phyloP scores from a whole-genome alignment of 2,329 filamentous ascomycete genomes.

The Curvularia hawaiiensis region DNA sequence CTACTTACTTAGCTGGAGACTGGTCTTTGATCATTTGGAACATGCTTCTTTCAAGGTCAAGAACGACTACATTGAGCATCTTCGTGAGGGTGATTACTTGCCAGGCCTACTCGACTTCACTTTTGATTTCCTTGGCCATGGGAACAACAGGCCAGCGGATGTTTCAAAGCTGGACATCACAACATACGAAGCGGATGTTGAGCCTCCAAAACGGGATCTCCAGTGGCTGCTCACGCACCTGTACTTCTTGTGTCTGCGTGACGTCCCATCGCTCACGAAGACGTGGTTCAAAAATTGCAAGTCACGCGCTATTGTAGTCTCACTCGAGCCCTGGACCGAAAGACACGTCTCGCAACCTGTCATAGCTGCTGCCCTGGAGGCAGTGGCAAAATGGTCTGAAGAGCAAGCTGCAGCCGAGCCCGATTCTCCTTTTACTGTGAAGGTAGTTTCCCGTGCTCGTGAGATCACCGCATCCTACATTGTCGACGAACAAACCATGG shows the following conservation, averaged over 20 bases:
- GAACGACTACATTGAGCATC: conserved; percentile 76
- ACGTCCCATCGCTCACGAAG: conserved; percentile 79
- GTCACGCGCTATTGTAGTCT: conserved; percentile 76
- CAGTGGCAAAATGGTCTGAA: conserved; percentile 70
- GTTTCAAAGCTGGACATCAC: conserved; percentile 73
- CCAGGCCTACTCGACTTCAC: conserved; percentile 74
- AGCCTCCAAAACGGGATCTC: conserved; percentile 72
- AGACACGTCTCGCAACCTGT: conserved; percentile 76
- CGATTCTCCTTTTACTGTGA: conserved; percentile 65
- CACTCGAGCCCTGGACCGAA: conserved; percentile 84
- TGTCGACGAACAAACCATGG: conserved; percentile 84
- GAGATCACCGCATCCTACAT: conserved; percentile 86
- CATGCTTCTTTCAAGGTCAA: conserved; percentile 82
- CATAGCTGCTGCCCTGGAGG: conserved; percentile 67
- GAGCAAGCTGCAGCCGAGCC: conserved; percentile 45
- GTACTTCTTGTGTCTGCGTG: conserved; percentile 80
- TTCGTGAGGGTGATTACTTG: conserved; percentile 76
- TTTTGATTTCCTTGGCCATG: conserved; percentile 84
- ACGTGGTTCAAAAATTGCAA: conserved; percentile 83
- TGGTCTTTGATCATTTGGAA: conserved; percentile 85
- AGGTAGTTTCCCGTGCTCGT: conserved; percentile 70
- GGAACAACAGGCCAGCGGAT: conserved; percentile 72
- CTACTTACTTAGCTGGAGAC: conserved; percentile 87
- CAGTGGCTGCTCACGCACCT: conserved; percentile 85
- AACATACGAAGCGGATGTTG: conserved; percentile 63